A percentile compares a stretch with the other conserved stretches of the same genome.
These are phyloP conservation scores for Jacaranda copaia DNA, from an alignment of 257 asterid genomes.

Conservation along the genomic window DNA sequence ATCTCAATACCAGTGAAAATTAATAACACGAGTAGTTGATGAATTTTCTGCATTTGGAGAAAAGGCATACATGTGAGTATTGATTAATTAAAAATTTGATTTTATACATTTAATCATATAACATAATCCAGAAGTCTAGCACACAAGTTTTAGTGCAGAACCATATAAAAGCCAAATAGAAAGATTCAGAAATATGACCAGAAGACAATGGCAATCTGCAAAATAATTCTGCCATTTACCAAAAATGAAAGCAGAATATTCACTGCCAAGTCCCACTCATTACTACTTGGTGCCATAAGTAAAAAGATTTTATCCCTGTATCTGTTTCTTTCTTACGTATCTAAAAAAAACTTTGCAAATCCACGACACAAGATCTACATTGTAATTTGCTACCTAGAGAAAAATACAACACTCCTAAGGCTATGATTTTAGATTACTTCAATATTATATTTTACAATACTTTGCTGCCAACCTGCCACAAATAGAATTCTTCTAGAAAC, in stretches of 20 bases:
- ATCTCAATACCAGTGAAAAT: conserved; percentile 74
- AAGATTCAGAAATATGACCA: not conserved
- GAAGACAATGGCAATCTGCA: not conserved
- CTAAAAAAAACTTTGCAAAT: not conserved
- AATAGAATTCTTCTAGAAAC: too few relatives aligned
- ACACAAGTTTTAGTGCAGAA: not conserved
- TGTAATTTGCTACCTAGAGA: not conserved
- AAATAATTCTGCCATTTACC: not conserved
- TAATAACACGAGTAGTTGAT: conserved; percentile 59
- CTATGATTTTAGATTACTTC: not conserved
- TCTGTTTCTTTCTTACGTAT: conserved; percentile 19
- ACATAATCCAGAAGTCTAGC: not conserved
- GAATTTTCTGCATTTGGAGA: conserved; percentile 68
- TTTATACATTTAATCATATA: not conserved
- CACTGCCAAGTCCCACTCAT: not conserved
- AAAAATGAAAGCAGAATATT: not conserved
- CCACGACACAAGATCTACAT: conserved; percentile 35
- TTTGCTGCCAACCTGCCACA: too few relatives aligned
- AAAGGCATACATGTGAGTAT: conserved; percentile 6
- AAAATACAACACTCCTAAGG: not conserved
- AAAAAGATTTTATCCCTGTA: not conserved
- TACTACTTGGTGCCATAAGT: not conserved
- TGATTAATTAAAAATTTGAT: conserved; percentile 23
- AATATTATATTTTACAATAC: too few relatives aligned
- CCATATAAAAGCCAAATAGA: not conserved